These are phyloP conservation scores for Macrophomina pseudophaseolina DNA, from an alignment of 2,329 filamentous ascomycete species.

Conservation along the genomic window DNA sequence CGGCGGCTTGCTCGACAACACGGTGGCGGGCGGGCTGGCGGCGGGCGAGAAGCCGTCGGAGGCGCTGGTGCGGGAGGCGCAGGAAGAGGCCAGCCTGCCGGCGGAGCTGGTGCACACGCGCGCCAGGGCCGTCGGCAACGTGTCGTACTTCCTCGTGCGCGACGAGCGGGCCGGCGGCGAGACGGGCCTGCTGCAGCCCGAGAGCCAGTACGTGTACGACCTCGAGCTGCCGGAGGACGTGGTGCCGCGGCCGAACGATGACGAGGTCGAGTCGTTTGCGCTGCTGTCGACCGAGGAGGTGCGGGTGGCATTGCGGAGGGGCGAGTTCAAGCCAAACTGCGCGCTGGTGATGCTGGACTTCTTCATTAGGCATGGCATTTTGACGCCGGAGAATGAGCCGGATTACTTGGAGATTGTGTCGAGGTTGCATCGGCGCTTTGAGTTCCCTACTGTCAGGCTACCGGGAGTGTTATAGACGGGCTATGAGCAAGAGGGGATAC, in stretches of 20 bases:
- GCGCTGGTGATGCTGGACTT: slow-evolving; percentile 85
- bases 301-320: slow-evolving; percentile 68
- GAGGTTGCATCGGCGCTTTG: slow-evolving; percentile 77
- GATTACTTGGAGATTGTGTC: slow-evolving; percentile 76
- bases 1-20: slow-evolving; percentile 91
- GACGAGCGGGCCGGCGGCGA: slow-evolving; percentile 79
- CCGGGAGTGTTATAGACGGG: slow-evolving; percentile 37
- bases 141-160: slow-evolving; percentile 86
- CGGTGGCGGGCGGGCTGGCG: slow-evolving; percentile 84
- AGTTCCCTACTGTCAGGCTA: slow-evolving; percentile 65
- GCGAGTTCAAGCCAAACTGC: slow-evolving; percentile 93
- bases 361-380: slow-evolving; percentile 80
- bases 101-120: slow-evolving; percentile 65
- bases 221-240: slow-evolving; percentile 74
- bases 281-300: slow-evolving; percentile 80
- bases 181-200: slow-evolving; percentile 81
- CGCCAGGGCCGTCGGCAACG: slow-evolving; percentile 66
- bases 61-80: slow-evolving; percentile 81
- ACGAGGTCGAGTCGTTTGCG: slow-evolving; percentile 85
- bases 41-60: slow-evolving; percentile 81
- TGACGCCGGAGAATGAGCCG: slow-evolving; percentile 79
- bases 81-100: slow-evolving; percentile 85
- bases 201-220: slow-evolving; percentile 91
- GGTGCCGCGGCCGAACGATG: slow-evolving; percentile 77
- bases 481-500: slow-evolving; percentile 27